Conservation (phyloP, 495 filamentous ascomycete species). For the Penicillium salamii region DNA sequence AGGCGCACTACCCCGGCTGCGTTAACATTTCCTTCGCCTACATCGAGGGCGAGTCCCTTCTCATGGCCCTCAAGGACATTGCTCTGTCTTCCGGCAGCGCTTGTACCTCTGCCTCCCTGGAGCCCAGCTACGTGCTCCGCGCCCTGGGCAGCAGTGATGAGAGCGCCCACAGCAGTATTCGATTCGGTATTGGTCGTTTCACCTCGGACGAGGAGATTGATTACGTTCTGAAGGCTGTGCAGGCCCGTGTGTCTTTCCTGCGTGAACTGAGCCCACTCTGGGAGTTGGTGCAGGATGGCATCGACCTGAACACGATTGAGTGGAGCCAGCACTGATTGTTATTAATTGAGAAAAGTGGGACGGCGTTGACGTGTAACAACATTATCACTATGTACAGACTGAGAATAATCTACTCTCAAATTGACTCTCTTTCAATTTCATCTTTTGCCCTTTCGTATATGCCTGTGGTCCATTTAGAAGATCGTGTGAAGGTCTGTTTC, state of each 20-base stretch:
- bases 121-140: slow-evolving; percentile 92
- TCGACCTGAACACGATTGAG: slow-evolving; percentile 94
- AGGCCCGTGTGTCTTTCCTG: slow-evolving; percentile 84
- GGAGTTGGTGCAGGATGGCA: slow-evolving; percentile 96
- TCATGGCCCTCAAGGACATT: slow-evolving; percentile 98
- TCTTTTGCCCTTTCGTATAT: neutral
- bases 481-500: too few species aligned
- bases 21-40: slow-evolving; percentile 99
- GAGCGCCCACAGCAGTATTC: slow-evolving; percentile 94
- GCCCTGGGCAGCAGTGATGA: slow-evolving; percentile 95
- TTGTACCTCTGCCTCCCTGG: slow-evolving; percentile 93
- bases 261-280: slow-evolving; percentile 94
- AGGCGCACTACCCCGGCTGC: slow-evolving; percentile 88
- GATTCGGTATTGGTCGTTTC: slow-evolving; percentile 96
- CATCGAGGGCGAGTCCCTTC: slow-evolving; percentile 92
- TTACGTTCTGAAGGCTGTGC: slow-evolving; percentile 94
- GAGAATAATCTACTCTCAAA: slow-evolving; percentile 20
- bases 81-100: slow-evolving; percentile 95
- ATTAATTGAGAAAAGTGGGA: slow-evolving; percentile 23
- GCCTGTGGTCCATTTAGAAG: too few species aligned
- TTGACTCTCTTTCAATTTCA: neutral
- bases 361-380: slow-evolving; percentile 36
- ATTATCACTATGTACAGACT: slow-evolving; percentile 29
- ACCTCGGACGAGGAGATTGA: slow-evolving; percentile 95
- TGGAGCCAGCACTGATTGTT: slow-evolving; percentile 72